These are phyloP conservation scores for Aspergillus oerlinghausenensis DNA, from an alignment of 2,329 filamentous ascomycete species.

Conservation along the genomic window DNA sequence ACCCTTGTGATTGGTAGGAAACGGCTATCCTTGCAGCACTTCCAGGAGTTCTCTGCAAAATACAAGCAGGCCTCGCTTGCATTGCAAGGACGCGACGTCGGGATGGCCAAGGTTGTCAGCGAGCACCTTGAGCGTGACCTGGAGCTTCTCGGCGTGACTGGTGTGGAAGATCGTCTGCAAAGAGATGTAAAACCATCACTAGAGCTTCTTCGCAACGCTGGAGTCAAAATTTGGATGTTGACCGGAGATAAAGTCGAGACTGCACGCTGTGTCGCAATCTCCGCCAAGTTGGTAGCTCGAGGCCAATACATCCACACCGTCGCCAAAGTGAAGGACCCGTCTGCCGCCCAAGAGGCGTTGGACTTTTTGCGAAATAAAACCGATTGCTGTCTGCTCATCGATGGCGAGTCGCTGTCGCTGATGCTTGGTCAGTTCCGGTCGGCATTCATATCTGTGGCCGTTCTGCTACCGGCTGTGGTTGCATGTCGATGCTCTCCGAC, in stretches of 20 bases:
- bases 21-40: constrained; percentile 71
- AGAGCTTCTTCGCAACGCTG: constrained; percentile 90
- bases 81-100: constrained; percentile 72
- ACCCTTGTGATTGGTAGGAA: constrained; percentile 95
- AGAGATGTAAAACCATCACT: constrained; percentile 92
- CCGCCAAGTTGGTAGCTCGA: constrained; percentile 85
- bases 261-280: constrained; percentile 90
- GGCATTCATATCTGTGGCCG: constrained; percentile 84
- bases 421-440: constrained; percentile 77
- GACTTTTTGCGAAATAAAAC: constrained; percentile 81
- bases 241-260: constrained; percentile 99
- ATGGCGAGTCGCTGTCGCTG: constrained; percentile 82
- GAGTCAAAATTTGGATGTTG: constrained; percentile 99
- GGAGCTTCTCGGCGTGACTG: constrained; percentile 92
- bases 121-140: constrained; percentile 81
- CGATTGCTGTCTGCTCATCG: constrained; percentile 85
- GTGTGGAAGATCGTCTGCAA: constrained; percentile 95
- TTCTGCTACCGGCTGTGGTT: constrained; percentile 83
- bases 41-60: constrained; percentile 69
- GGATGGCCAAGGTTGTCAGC: constrained; percentile 74
- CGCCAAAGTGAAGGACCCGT: constrained; percentile 74
- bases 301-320: constrained; percentile 97
- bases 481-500: constrained; percentile 95
- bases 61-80: constrained; percentile 78
- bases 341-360: constrained; percentile 79